Conservation (phyloP, 2,329 filamentous ascomycete genomes). For the Phaeomoniella chlamydospora region DNA sequence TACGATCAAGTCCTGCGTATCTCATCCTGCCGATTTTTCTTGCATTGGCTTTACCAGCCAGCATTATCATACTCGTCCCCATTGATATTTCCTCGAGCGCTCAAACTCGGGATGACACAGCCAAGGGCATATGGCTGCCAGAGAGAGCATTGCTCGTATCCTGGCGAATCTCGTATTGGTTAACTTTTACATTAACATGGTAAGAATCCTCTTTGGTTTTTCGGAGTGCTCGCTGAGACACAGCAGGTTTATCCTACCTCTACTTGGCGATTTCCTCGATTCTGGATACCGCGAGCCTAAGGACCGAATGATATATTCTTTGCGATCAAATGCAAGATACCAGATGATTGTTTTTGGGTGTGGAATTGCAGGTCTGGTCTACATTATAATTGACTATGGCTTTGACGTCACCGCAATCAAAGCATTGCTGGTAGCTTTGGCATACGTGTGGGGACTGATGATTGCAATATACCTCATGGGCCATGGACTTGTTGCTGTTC, state of each 20-base stretch:
- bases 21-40: conserved; percentile 88
- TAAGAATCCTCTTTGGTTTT: conserved; percentile 23
- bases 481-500: conserved; percentile 85
- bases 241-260: conserved; percentile 68
- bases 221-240: not conserved
- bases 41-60: conserved; percentile 81
- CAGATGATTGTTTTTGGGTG: conserved; percentile 65
- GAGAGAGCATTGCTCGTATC: conserved; percentile 64
- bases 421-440: conserved; percentile 76
- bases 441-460: conserved; percentile 85
- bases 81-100: conserved; percentile 88
- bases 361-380: conserved; percentile 59
- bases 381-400: conserved; percentile 68
- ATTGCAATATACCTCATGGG: conserved; percentile 96
- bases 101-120: conserved; percentile 52
- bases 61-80: conserved; percentile 80
- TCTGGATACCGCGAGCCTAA: conserved; percentile 81
- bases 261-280: conserved; percentile 89
- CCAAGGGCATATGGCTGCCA: conserved; percentile 77
- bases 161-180: conserved; percentile 94
- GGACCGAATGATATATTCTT: conserved; percentile 66
- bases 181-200: conserved; percentile 93
- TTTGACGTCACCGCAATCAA: conserved; percentile 62
- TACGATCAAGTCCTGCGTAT: conserved; percentile 81
- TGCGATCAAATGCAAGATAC: conserved; percentile 78